Percentiles rank a stretch among this genome's conserved stretches.
phyloP scores from a whole-genome alignment of 2,329 filamentous ascomycete species.

The Raffaelea arxii region DNA sequence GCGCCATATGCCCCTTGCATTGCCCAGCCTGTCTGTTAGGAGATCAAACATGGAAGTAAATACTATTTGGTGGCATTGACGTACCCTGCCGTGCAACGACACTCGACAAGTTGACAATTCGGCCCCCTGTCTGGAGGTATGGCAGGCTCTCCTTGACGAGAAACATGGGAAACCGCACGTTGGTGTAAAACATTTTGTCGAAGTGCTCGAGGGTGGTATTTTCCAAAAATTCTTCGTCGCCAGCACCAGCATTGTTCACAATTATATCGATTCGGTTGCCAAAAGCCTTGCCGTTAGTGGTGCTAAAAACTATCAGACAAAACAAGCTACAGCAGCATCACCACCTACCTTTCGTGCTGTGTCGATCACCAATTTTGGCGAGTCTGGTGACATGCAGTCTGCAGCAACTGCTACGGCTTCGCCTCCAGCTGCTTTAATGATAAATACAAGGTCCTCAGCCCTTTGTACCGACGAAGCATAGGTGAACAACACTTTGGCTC shows the following conservation, averaged over 20 bases:
- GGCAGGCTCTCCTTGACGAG: slow-evolving; percentile 43
- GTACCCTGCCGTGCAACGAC: slow-evolving; percentile 31
- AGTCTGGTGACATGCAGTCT: background rate
- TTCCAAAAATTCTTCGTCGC: slow-evolving; percentile 21
- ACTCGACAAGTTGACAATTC: slow-evolving; percentile 51
- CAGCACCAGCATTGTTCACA: slow-evolving; percentile 19
- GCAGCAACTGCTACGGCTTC: slow-evolving; percentile 2
- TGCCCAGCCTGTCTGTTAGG: background rate
- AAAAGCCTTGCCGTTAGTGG: background rate
- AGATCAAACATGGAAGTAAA: background rate
- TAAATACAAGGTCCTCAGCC: slow-evolving; percentile 5
- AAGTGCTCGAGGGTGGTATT: slow-evolving; percentile 39
- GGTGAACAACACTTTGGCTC: slow-evolving; percentile 38
- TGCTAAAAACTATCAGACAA: no score
- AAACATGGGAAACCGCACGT: slow-evolving; percentile 44
- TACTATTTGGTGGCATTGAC: background rate
- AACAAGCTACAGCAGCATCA: background rate
- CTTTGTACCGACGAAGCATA: background rate
- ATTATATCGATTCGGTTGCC: slow-evolving; percentile 4
- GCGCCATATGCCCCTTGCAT: slow-evolving; percentile 1
- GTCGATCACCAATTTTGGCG: background rate
- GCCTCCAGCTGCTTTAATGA: background rate
- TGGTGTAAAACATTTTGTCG: slow-evolving; percentile 42
- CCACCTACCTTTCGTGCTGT: no score
- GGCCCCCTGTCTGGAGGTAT: slow-evolving; percentile 31